Percentiles rank a stretch among this genome's conserved stretches.
Evolutionary conservation across 108 stramenopile species (phyloP).

Genomic region (Conticribra guillardii): DNA sequence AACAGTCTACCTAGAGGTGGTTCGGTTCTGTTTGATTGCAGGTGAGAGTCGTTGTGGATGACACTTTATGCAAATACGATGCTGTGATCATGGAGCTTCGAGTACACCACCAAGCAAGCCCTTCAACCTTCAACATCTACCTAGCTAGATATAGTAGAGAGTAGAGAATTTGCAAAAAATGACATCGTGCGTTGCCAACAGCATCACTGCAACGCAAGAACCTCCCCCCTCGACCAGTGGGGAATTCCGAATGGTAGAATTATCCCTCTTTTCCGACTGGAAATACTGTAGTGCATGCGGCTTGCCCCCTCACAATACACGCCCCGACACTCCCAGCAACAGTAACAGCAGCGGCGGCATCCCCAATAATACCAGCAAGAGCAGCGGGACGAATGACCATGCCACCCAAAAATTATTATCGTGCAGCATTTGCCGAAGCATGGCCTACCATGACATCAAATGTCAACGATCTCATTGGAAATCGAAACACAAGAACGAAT

Average conservation of each 20-base stretch:
- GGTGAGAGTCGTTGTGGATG: too few species aligned
- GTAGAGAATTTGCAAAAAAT: too few species aligned
- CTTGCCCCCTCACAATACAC: background rate
- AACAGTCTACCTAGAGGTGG: too few species aligned
- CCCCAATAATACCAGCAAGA: too few species aligned
- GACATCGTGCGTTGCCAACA: too few species aligned
- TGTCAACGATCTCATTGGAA: conserved; percentile 61
- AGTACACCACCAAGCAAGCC: too few species aligned
- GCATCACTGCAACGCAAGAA: background rate
- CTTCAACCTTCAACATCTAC: too few species aligned
- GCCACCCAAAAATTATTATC: conserved; percentile 31
- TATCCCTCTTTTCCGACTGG: conserved; percentile 14
- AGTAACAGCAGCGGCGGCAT: background rate
- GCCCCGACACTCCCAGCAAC: background rate
- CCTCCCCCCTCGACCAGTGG: background rate
- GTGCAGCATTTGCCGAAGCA: conserved; percentile 50
- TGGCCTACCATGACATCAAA: conserved; percentile 48
- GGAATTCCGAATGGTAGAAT: background rate
- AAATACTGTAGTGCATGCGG: conserved; percentile 15
- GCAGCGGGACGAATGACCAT: too few species aligned
- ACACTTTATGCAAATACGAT: too few species aligned
- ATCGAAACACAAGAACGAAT: conserved; percentile 39
- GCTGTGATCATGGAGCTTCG: too few species aligned
- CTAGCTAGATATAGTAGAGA: too few species aligned
- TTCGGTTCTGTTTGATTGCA: too few species aligned